A percentile compares a stretch with the other conserved stretches of the same genome.
phyloP scores from a whole-genome alignment of 2,329 filamentous ascomycete genomes.

The Tolypocladium album region DNA sequence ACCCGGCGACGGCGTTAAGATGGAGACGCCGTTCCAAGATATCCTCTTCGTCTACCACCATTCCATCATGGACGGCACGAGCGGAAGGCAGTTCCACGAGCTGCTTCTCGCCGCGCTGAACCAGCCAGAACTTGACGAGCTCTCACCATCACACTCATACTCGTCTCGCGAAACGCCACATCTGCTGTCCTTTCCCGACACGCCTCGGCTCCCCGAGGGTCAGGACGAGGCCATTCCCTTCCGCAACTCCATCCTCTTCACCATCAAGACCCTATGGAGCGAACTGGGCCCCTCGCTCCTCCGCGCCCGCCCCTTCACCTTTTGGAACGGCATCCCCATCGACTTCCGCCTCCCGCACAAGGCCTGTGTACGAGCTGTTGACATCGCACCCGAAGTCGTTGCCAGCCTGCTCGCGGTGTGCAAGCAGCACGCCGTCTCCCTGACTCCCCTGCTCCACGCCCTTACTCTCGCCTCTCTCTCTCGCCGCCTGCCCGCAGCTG shows the following conservation, averaged over 20 bases:
- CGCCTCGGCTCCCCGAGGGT: slow-evolving; percentile 21
- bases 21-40: slow-evolving; percentile 19
- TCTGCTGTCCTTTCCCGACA: slow-evolving; percentile 18
- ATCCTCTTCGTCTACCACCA: slow-evolving; percentile 42
- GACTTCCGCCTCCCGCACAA: slow-evolving; percentile 22
- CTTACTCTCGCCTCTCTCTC: slow-evolving; percentile 31
- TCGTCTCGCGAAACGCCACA: slow-evolving; percentile 7
- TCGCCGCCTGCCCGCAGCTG: slow-evolving; percentile 19
- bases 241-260: slow-evolving; percentile 25
- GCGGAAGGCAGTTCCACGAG: slow-evolving; percentile 37
- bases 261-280: slow-evolving; percentile 28
- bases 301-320: slow-evolving; percentile 10
- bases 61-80: slow-evolving; percentile 38
- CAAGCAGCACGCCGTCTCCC: slow-evolving; percentile 28
- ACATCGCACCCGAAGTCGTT: slow-evolving; percentile 18
- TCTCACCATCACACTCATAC: background rate
- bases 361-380: slow-evolving; percentile 25
- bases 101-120: slow-evolving; percentile 33
- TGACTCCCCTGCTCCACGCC: slow-evolving; percentile 39
- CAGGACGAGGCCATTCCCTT: slow-evolving; percentile 32
- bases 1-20: slow-evolving; percentile 3
- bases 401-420: slow-evolving; percentile 25
- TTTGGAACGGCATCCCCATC: slow-evolving; percentile 28
- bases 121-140: background rate
- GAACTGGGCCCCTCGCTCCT: slow-evolving; percentile 29